phyloP scores from a whole-genome alignment of 371 early-diverging fungal genomes.

The Phascolomyces articulosus region DNA sequence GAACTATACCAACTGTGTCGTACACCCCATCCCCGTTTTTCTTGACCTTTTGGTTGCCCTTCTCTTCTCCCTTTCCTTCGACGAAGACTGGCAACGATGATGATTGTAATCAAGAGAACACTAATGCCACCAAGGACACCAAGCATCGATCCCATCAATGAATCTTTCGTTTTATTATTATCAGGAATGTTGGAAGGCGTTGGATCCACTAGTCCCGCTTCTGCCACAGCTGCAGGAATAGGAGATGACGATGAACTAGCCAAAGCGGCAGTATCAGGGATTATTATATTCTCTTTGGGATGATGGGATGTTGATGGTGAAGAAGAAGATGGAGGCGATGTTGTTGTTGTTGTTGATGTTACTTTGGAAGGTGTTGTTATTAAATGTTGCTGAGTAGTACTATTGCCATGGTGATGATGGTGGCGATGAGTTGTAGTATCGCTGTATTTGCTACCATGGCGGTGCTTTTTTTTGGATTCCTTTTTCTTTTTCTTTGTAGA shows the following conservation, averaged over 20 bases:
- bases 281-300: too few species aligned
- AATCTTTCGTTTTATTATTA: background rate
- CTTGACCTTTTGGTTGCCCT: background rate
- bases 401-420: background rate
- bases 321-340: background rate
- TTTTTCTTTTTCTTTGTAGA: background rate
- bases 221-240: background rate
- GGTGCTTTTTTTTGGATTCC: background rate
- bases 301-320: too few species aligned
- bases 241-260: background rate
- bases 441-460: background rate
- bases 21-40: conserved; percentile 12
- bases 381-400: background rate
- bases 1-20: conserved; percentile 13
- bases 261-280: background rate
- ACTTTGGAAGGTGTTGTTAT: too few species aligned
- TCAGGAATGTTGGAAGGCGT: background rate
- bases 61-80: background rate
- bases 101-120: background rate
- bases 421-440: background rate
- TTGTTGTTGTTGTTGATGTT: background rate
- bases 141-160: conserved; percentile 9
- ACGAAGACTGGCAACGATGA: background rate
- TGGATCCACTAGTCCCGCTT: background rate
- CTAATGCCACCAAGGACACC: conserved; percentile 13